Evolutionary conservation across 257 asterid genomes (phyloP).

Genomic region (Solanum commersonii): DNA sequence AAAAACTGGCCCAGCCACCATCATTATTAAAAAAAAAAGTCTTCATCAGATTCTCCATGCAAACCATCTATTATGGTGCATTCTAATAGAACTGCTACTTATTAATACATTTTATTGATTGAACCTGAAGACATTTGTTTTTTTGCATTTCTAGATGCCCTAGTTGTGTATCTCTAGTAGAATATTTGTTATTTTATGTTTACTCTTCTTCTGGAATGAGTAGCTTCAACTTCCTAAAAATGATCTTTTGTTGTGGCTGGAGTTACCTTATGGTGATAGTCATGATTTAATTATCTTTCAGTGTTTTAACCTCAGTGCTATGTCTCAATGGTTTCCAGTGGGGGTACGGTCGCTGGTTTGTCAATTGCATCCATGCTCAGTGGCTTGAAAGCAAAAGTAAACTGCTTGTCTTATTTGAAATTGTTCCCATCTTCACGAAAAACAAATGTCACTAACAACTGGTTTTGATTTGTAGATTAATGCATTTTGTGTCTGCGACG

Average conservation of each 20-base stretch:
- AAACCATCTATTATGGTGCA: neutral
- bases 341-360: slow-evolving; percentile 93
- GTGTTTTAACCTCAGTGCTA: neutral
- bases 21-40: neutral
- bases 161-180: neutral
- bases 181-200: neutral
- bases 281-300: neutral
- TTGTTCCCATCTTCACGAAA: neutral
- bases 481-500: slow-evolving; percentile 86
- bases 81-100: neutral
- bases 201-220: neutral
- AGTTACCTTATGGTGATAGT: neutral
- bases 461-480: slow-evolving; percentile 36
- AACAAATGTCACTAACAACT: neutral
- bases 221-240: neutral
- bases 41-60: neutral
- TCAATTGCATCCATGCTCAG: slow-evolving; percentile 73
- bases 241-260: neutral
- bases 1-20: neutral
- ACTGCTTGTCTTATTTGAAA: neutral
- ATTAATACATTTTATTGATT: neutral
- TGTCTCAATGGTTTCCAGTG: slow-evolving; percentile 44
- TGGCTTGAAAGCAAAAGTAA: slow-evolving; percentile 64
- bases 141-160: neutral
- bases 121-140: neutral